These are phyloP conservation scores for Leccinum disarticulatum DNA, from an alignment of 768 basidiomycete genomes.

Conservation along the genomic window DNA sequence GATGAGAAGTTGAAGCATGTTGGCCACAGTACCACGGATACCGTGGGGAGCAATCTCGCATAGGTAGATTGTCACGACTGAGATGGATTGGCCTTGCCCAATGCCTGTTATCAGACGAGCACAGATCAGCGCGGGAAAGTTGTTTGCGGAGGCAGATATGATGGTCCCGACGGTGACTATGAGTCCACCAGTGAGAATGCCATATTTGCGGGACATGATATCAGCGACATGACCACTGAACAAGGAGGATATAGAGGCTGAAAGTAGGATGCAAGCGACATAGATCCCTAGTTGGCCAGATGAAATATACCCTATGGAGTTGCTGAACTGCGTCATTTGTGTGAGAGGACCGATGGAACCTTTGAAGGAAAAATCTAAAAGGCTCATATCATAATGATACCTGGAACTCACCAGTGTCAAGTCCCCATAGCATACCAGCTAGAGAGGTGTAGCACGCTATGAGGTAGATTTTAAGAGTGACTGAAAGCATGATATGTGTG, in stretches of 20 bases:
- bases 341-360: conserved; percentile 45
- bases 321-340: conserved; percentile 45
- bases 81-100: conserved; percentile 47
- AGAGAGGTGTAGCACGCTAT: conserved; percentile 28
- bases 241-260: conserved; percentile 40
- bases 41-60: conserved; percentile 44
- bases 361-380: conserved; percentile 3
- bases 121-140: conserved; percentile 39
- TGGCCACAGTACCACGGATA: conserved; percentile 42
- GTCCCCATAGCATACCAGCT: conserved; percentile 32
- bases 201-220: conserved; percentile 45
- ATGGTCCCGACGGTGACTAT: conserved; percentile 43
- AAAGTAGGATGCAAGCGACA: conserved; percentile 43
- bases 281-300: conserved; percentile 43
- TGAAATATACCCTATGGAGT: conserved; percentile 37
- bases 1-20: conserved; percentile 43
- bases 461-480: conserved; percentile 23
- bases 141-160: conserved; percentile 37
- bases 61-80: conserved; percentile 40
- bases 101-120: conserved; percentile 47
- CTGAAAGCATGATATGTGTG: conserved; percentile 12
- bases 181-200: conserved; percentile 42
- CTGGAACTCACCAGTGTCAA: conserved; percentile 28
- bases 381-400: background rate
- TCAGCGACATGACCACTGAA: conserved; percentile 46